Evolutionary conservation across 805 yeast species (phyloP).

Genomic region (Saturnispora ahearnii): DNA sequence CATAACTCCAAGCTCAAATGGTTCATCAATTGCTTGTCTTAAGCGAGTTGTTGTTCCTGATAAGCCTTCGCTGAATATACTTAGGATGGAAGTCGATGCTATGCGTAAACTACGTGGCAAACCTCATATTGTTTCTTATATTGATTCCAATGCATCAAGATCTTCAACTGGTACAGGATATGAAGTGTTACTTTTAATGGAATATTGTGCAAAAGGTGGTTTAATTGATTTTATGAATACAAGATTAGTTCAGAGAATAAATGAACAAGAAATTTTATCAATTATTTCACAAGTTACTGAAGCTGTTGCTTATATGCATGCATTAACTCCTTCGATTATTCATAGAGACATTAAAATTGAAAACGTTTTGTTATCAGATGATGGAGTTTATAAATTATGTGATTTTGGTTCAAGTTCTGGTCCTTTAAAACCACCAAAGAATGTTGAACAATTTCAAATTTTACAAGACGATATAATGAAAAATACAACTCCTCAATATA

Average conservation of each 20-base stretch:
- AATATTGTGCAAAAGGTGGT: slow-evolving; percentile 66
- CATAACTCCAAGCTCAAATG: slow-evolving; percentile 36
- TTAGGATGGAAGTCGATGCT: slow-evolving; percentile 70
- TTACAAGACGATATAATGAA: slow-evolving; percentile 63
- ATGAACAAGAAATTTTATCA: slow-evolving; percentile 56
- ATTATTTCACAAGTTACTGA: slow-evolving; percentile 63
- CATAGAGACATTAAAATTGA: slow-evolving; percentile 81
- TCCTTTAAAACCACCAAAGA: slow-evolving; percentile 52
- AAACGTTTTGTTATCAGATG: slow-evolving; percentile 56
- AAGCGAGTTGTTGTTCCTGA: slow-evolving; percentile 69
- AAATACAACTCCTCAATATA: slow-evolving; percentile 78
- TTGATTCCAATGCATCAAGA: slow-evolving; percentile 69
- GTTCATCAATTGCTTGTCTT: slow-evolving; percentile 46
- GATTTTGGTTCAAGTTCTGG: slow-evolving; percentile 79
- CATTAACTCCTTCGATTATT: slow-evolving; percentile 39
- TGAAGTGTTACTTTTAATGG: slow-evolving; percentile 76
- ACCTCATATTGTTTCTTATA: slow-evolving; percentile 55
- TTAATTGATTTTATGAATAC: slow-evolving; percentile 75
- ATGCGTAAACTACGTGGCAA: slow-evolving; percentile 57
- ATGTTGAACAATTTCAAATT: slow-evolving; percentile 47
- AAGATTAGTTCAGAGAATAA: slow-evolving; percentile 53
- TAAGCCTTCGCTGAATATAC: slow-evolving; percentile 53
- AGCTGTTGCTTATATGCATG: slow-evolving; percentile 74
- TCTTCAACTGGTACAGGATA: slow-evolving; percentile 37
- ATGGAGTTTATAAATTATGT: slow-evolving; percentile 58